Conservation (phyloP, 768 basidiomycete genomes). For the Porphyrellus cyaneotinctus region DNA sequence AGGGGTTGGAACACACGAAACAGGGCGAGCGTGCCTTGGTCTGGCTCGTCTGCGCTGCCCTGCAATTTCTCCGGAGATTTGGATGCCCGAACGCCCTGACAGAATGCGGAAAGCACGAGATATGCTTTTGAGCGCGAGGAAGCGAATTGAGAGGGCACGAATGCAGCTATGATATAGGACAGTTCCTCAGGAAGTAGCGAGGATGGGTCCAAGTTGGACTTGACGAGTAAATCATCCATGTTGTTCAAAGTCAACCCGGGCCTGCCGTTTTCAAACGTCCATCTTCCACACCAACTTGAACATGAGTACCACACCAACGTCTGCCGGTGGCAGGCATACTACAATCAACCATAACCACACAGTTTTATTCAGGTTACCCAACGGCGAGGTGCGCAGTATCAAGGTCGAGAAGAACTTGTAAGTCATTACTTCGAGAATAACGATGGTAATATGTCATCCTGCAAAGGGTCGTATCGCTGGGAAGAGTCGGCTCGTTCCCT, state of each 20-base stretch:
- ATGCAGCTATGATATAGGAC: conserved; percentile 46
- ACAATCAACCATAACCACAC: conserved; percentile 66
- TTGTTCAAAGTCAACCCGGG: conserved; percentile 8
- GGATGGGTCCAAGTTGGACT: conserved; percentile 31
- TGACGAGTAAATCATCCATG: conserved; percentile 32
- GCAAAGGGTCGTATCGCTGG: conserved; percentile 64
- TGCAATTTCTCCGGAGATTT: conserved; percentile 33
- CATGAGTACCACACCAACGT: conserved; percentile 16
- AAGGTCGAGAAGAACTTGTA: conserved; percentile 73
- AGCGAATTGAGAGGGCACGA: conserved; percentile 44
- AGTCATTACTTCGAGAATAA: conserved; percentile 26
- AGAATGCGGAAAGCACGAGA: conserved; percentile 63
- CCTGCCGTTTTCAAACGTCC: background rate
- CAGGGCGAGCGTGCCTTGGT: conserved; percentile 49
- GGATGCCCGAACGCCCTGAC: conserved; percentile 51
- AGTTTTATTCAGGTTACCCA: conserved; percentile 78
- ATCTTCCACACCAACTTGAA: background rate
- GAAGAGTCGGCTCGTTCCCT: conserved; percentile 83
- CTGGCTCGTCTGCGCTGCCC: conserved; percentile 35
- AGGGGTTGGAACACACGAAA: conserved; percentile 47
- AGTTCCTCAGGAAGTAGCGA: conserved; percentile 54
- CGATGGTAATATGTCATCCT: conserved; percentile 1
- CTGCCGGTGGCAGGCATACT: conserved; percentile 11
- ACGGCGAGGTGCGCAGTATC: conserved; percentile 69
- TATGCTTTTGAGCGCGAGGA: conserved; percentile 63